Evolutionary conservation across 306 rosid species (phyloP).

Genomic region (Senna siamea): DNA sequence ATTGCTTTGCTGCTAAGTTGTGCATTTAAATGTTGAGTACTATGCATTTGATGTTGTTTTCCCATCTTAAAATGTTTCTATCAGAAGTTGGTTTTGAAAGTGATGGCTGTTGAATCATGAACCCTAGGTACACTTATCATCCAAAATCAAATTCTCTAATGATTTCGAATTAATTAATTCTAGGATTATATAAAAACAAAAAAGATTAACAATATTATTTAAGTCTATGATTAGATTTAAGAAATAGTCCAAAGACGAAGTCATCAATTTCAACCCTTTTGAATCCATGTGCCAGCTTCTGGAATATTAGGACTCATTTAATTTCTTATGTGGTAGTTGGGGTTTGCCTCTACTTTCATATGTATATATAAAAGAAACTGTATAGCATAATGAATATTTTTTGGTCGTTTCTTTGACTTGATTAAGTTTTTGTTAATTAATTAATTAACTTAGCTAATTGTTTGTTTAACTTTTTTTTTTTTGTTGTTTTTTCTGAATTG

Average conservation of each 20-base stretch:
- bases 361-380: not conserved
- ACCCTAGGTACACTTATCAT: conserved; percentile 51
- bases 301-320: conserved; percentile 40
- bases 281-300: conserved; percentile 38
- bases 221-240: conserved; percentile 39
- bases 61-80: conserved; percentile 59
- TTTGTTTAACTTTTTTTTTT: too few relatives aligned
- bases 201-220: not conserved
- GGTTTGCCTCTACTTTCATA: conserved; percentile 26
- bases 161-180: conserved; percentile 23
- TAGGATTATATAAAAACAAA: too few relatives aligned
- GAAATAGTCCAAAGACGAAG: conserved; percentile 50
- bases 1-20: conserved; percentile 42
- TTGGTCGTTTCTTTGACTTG: not conserved
- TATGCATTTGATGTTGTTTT: conserved; percentile 52
- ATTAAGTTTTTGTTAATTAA: too few relatives aligned
- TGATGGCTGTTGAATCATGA: conserved; percentile 58
- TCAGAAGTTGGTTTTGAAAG: conserved; percentile 74
- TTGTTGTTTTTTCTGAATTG: conserved; percentile 19
- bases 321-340: conserved; percentile 42
- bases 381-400: not conserved
- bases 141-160: conserved; percentile 9
- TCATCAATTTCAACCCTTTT: conserved; percentile 44
- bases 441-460: too few relatives aligned
- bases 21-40: conserved; percentile 47